Base-by-base conservation (phyloP, 495 filamentous ascomycete species). In the Ascodesmis nigricans region DNA sequence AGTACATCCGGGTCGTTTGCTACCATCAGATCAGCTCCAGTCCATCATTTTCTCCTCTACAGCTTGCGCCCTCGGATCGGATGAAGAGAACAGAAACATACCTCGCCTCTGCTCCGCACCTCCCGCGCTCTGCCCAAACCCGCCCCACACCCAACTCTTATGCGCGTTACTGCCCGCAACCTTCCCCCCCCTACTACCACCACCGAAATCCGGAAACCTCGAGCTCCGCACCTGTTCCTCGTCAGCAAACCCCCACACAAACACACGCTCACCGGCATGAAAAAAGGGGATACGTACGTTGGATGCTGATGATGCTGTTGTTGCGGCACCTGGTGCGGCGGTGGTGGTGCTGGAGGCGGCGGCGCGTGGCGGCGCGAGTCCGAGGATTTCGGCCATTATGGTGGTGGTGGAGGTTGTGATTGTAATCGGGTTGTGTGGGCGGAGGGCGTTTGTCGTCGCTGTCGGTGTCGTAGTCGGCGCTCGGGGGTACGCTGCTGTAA, bases 141-240 rank as follows among this genome's bases (percentile, higher is more conserved):
- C n/a, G n/a, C n/a, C n/a, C n/a, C n/a, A n/a, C n/a, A n/a, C n/a
- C 21, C 46, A 43, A 26, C 47, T 45, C 24, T 39, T 38, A 25
- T 32, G 21, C 16, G 40, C 40, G 16, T 38, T 49, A 30, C 36
- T 35, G 13, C 36, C 40, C 19, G 41, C 25, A 22, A 45, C 28
- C 14, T 34, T 35, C 21, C 47, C 41, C 47, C 47, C 18, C 21
- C 33, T 34, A 37, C 41, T 45, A 8, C 33, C 40, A 15, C 46
- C 32, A 32, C 39, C 43, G 26, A 50, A 50, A 36, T 50, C 47
- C n/a, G 31, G 38, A 41, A 50, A 50, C 11, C 45, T 40, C 35
- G 45, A 38, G 8, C 36, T 37, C 13, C 46, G 41, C 23, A 50
- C 39, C 47, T 50, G 24, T n/a, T 30, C 9, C 21, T 27, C 16